Conservation (phyloP, 2,329 filamentous ascomycete species). For the Macrophomina pseudophaseolina region DNA sequence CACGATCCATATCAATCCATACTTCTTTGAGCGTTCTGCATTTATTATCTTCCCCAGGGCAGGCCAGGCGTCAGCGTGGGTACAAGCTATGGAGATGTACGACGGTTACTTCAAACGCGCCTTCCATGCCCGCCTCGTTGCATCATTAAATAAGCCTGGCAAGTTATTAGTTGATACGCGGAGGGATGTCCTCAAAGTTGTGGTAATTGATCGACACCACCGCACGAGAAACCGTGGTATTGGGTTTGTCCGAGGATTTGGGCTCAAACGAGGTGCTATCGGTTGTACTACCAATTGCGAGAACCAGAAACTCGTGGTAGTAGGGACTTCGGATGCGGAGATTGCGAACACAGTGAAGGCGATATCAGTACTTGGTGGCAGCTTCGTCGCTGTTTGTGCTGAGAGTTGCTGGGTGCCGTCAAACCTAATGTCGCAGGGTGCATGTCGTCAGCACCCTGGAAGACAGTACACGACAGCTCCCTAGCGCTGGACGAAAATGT, state of each 20-base stretch:
- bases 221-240: neutral
- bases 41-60: neutral
- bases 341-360: neutral
- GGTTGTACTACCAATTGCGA: conserved; percentile 1
- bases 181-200: neutral
- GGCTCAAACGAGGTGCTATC: neutral
- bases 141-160: neutral
- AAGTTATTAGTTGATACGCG: neutral
- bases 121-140: neutral
- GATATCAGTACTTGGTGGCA: neutral
- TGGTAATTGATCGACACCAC: neutral
- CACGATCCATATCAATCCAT: neutral
- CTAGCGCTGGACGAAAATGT: neutral
- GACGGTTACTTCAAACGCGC: conserved; percentile 1
- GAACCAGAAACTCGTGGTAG: neutral
- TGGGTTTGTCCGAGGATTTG: neutral
- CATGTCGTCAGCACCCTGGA: neutral
- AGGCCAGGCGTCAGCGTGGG: neutral
- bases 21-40: neutral
- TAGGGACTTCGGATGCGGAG: neutral
- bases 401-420: neutral
- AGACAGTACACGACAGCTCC: neutral
- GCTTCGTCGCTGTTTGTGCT: neutral
- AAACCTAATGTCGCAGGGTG: neutral
- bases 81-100: neutral